Base-by-base conservation (phyloP, 2,329 filamentous ascomycete species). In the Verticillium isaacii region DNA sequence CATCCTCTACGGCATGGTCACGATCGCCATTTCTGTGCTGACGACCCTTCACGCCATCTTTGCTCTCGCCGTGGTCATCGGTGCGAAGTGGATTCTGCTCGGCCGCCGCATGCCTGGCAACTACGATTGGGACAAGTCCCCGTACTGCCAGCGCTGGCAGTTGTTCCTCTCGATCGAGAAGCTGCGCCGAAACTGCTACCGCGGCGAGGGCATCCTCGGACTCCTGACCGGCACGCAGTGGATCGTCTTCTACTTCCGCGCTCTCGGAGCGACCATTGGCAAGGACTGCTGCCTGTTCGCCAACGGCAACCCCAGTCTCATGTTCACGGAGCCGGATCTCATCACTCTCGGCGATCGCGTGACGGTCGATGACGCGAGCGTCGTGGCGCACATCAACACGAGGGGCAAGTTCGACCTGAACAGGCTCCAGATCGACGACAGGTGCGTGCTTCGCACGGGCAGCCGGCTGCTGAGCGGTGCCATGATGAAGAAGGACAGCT, bases 141-240 rank as follows among this genome's bases (percentile, higher is more conserved):
- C 77, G 17, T 86, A 85, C 71, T 85, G 82, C 70, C 84, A 86
- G 66, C 79, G 82, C 37, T 86, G 83, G 82, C 82, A 86, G 67
- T 67, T 85, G 9, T 82, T 82, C 67, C 73, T 85, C 3, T 75
- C 76, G 34, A 76, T 84, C 41, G 83, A 85, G 71, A 76, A 75
- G 19, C 69, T 86, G 3, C 77, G 82, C 1, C 74, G 79, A 9
- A 72, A 78, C 50, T 84, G 82, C 68, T 84, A 80, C 65, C 77
- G 78, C 3, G 78, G 80, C 1, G 68, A 79, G 32, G 83, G 83
- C 17, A 73, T 86, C 19, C 72, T 85, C 1, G 78, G 81, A 15
- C 73, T 86, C 66, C 69, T 86, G 2, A 84, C 82, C 0, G 82
- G 83, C 2, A 83, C 83, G 0, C 76, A 78, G 60, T 86, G 79